Base-by-base conservation (phyloP, 2,329 filamentous ascomycete species). In the Paecilomyces sp. region DNA sequence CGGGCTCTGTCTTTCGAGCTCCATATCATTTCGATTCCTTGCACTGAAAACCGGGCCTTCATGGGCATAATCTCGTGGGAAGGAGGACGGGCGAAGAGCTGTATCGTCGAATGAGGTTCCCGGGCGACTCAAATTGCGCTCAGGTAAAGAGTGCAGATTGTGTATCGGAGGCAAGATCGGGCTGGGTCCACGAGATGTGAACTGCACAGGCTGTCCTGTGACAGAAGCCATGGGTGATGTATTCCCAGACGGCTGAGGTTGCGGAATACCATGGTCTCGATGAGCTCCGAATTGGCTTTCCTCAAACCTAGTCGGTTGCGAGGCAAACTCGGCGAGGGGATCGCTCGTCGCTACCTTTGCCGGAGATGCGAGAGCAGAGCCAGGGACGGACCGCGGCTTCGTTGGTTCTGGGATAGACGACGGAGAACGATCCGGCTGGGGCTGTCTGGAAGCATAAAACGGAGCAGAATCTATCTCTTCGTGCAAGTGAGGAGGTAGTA, bases 381-480 rank as follows among this genome's bases (percentile, higher is more conserved):
- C 67, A 15, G 69, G 65, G 33, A 70, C 64, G 28, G 72, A 68
- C 55, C 70, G 65, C 50, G 71, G 68, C 53, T 69, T 68, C 54
- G 64, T 61, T n/a, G 73, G 62, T 33, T 73, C 69, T 47, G 70
- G 71, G 13, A 61, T 62, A 41, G 53, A 13, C 36, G 68, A 72
- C 31, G 60, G 57, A 30, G 69, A 68, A 24, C 68, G 70, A 30
- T 74, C 71, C 60, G 68, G 70, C 54, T 67, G 66, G 58, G 66
- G 64, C 54, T 66, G 63, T 41, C 65, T 66, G 15, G 70, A 67
- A 8, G 63, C 65, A 58, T 68, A 68, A 61, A 71, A 75, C 61
- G 73, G 66, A 12, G 70, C 71, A 24, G 74, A 75, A 34, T 77
- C 74, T 61, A 77, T 77, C 61, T 75, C 74, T 61, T 75, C 73